These are phyloP conservation scores for Hypoxylon sp. DNA, from an alignment of 2,329 filamentous ascomycete genomes.

Conservation along the genomic window DNA sequence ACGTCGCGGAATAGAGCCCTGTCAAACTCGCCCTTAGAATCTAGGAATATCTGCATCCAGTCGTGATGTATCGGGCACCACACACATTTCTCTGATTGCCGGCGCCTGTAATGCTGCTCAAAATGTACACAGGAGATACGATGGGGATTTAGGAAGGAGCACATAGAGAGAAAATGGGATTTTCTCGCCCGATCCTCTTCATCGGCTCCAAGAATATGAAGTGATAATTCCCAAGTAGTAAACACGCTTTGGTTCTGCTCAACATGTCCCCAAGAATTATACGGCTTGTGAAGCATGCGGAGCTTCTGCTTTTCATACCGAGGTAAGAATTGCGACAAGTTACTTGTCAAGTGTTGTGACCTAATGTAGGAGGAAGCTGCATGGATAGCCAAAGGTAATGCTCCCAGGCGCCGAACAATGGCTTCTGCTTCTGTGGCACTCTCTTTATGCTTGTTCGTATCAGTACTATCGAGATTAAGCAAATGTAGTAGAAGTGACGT, in stretches of 20 bases:
- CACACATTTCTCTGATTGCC: not conserved
- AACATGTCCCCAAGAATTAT: not conserved
- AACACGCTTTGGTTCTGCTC: not conserved
- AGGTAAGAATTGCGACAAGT: not conserved
- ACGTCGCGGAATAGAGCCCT: not conserved
- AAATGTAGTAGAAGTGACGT: not conserved
- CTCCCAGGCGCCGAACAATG: not conserved
- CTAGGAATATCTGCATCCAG: not conserved
- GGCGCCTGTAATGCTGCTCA: not conserved
- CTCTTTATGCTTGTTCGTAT: not conserved
- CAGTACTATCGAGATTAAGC: not conserved
- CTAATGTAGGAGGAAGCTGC: not conserved
- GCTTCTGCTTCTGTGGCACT: not conserved
- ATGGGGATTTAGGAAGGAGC: not conserved
- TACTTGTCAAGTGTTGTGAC: not conserved
- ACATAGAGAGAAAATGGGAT: not conserved
- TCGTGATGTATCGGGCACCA: not conserved
- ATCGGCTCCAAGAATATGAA: not conserved
- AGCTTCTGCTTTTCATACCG: not conserved
- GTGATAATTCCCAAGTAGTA: slow-evolving; percentile 2
- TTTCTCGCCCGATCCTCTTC: not conserved
- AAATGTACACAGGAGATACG: slow-evolving; percentile 3
- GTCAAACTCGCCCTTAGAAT: slow-evolving; percentile 5
- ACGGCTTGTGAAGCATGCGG: not conserved
- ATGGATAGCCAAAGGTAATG: slow-evolving; percentile 1